Percentiles rank a stretch among this genome's conserved stretches.
Conservation (phyloP, 2,329 filamentous ascomycete genomes). For the Salinomyces thailandicus region DNA sequence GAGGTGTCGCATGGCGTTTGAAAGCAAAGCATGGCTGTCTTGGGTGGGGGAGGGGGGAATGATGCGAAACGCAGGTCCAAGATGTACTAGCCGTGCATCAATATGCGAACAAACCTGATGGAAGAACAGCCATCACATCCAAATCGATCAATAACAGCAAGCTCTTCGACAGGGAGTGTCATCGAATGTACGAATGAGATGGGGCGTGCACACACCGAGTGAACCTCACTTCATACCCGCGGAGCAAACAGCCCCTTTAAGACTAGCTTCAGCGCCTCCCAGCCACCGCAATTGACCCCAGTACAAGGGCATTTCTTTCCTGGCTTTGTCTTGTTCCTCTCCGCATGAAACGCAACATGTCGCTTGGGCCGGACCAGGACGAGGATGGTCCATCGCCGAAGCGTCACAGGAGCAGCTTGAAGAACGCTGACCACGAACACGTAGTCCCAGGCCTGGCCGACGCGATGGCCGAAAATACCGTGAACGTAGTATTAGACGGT, state of each 20-base stretch:
- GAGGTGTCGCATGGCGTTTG: not conserved
- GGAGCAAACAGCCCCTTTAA: not conserved
- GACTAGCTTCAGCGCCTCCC: not conserved
- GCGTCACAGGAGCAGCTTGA: conserved; percentile 4
- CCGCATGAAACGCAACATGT: conserved; percentile 2
- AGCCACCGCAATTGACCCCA: not conserved
- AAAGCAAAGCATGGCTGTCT: too few species aligned
- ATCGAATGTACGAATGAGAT: too few species aligned
- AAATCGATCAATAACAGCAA: too few species aligned
- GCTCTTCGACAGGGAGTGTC: too few species aligned
- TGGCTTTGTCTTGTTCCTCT: not conserved
- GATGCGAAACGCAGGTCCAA: too few species aligned
- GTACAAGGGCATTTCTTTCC: not conserved
- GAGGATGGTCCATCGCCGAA: conserved; percentile 3
- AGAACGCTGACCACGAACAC: not conserved
- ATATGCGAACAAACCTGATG: too few species aligned
- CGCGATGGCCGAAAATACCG: conserved; percentile 47
- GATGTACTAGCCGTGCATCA: too few species aligned
- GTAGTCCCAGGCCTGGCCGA: not conserved
- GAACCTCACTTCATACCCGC: not conserved
- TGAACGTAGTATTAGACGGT: conserved; percentile 8
- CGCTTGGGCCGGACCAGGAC: not conserved
- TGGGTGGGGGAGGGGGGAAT: too few species aligned
- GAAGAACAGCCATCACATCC: too few species aligned
- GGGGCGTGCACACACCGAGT: too few species aligned